Percentiles rank a stretch among this genome's conserved stretches.
These are phyloP conservation scores for Nicotiana benthamiana DNA, from an alignment of 257 asterid genomes.

Conservation along the genomic window DNA sequence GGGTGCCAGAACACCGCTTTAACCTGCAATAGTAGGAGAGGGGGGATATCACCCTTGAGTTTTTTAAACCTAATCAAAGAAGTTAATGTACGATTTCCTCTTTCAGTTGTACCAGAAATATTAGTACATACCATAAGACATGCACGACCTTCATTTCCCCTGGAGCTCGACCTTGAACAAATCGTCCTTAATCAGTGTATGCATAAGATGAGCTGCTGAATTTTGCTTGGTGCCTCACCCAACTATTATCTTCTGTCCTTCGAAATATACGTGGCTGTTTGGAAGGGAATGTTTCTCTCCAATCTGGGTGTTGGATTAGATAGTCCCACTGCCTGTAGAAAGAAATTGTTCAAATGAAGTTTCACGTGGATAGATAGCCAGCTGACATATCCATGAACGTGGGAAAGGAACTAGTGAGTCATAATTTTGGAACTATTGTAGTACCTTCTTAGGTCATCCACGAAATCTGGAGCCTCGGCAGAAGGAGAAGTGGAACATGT, in stretches of 20 bases:
- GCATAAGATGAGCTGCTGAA: conserved; percentile 3
- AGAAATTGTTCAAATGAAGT: conserved; percentile 5
- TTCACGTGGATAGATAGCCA: background rate
- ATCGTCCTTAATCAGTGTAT: background rate
- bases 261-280: conserved; percentile 51
- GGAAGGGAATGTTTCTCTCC: conserved; percentile 66
- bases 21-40: conserved; percentile 4
- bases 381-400: background rate
- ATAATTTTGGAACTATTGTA: background rate
- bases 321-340: conserved; percentile 62
- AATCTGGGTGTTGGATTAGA: conserved; percentile 58
- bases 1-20: background rate
- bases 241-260: conserved; percentile 47
- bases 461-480: conserved; percentile 76
- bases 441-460: conserved; percentile 65
- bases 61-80: background rate
- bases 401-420: background rate
- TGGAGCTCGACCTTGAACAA: background rate
- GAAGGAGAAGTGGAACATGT: conserved; percentile 85
- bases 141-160: background rate
- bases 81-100: background rate
- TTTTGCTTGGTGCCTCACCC: conserved; percentile 30
- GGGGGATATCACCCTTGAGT: background rate
- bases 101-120: background rate
- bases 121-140: background rate